phyloP scores from a whole-genome alignment of 805 yeast genomes.

The Myxozyma melibiosi region DNA sequence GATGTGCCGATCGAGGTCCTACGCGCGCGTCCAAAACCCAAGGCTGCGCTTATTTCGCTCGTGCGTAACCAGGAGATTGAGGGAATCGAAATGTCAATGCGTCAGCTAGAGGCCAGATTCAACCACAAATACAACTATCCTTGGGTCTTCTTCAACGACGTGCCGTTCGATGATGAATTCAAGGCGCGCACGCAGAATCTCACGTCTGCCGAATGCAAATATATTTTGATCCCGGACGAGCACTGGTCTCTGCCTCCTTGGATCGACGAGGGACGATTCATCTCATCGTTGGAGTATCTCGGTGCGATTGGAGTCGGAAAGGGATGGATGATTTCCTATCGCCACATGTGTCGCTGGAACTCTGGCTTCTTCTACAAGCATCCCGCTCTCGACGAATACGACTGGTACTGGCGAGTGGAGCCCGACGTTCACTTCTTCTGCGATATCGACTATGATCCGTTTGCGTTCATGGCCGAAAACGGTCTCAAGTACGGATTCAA shows the following conservation, averaged over 20 bases:
- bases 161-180: slow-evolving; percentile 61
- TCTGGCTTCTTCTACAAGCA: slow-evolving; percentile 72
- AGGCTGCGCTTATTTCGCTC: slow-evolving; percentile 54
- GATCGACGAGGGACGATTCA: slow-evolving; percentile 50
- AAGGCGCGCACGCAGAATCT: slow-evolving; percentile 59
- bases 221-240: slow-evolving; percentile 58
- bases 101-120: slow-evolving; percentile 67
- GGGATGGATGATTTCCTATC: slow-evolving; percentile 62
- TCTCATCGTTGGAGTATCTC: slow-evolving; percentile 32
- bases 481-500: slow-evolving; percentile 58
- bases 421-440: slow-evolving; percentile 79
- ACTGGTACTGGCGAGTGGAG: slow-evolving; percentile 92
- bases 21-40: slow-evolving; percentile 28
- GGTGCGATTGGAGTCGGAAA: slow-evolving; percentile 53
- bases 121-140: slow-evolving; percentile 67
- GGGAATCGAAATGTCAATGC: slow-evolving; percentile 59
- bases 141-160: slow-evolving; percentile 79
- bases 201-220: slow-evolving; percentile 54
- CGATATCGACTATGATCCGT: slow-evolving; percentile 76
- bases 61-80: slow-evolving; percentile 70
- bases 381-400: slow-evolving; percentile 54
- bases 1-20: slow-evolving; percentile 29
- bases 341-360: slow-evolving; percentile 82
- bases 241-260: slow-evolving; percentile 73
- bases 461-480: slow-evolving; percentile 77